phyloP scores from a whole-genome alignment of 176 grass and related monocot genomes.

The Eleusine coracana region DNA sequence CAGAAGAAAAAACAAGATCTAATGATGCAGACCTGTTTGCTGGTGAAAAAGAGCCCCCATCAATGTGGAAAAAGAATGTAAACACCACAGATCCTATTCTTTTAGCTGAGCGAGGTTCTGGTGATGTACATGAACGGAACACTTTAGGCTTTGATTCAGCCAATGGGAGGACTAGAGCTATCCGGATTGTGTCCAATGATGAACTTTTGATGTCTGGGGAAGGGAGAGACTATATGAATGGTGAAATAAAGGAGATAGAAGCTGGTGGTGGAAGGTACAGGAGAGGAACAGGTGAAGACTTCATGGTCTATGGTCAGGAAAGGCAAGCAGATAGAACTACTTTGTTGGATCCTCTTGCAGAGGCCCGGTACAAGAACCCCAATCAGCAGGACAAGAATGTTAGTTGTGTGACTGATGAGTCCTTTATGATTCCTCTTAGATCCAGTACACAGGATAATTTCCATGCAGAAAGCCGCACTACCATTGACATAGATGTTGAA shows the following conservation, averaged over 20 bases:
- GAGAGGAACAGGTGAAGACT: conserved; percentile 66
- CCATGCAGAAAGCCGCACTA: conserved; percentile 54
- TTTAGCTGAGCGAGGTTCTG: conserved; percentile 59
- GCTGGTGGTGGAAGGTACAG: conserved; percentile 60
- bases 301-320: conserved; percentile 70
- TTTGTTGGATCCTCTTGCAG: conserved; percentile 74
- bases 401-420: conserved; percentile 66
- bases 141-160: conserved; percentile 61
- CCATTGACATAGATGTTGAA: conserved; percentile 87
- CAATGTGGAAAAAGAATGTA: conserved; percentile 56
- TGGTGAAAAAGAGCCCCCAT: conserved; percentile 58
- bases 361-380: conserved; percentile 57
- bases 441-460: conserved; percentile 57
- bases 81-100: conserved; percentile 66
- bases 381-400: conserved; percentile 51
- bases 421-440: conserved; percentile 85
- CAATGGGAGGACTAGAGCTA: conserved; percentile 66
- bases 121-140: conserved; percentile 44
- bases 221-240: conserved; percentile 50
- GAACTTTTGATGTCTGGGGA: conserved; percentile 67
- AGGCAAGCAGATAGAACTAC: conserved; percentile 49
- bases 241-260: conserved; percentile 86
- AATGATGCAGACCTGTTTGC: conserved; percentile 69
- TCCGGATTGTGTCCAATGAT: conserved; percentile 64
- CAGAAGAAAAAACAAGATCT: conserved; percentile 75